These are phyloP conservation scores for Colletotrichum paranaense DNA, from an alignment of 2,329 filamentous ascomycete species.

Conservation along the genomic window DNA sequence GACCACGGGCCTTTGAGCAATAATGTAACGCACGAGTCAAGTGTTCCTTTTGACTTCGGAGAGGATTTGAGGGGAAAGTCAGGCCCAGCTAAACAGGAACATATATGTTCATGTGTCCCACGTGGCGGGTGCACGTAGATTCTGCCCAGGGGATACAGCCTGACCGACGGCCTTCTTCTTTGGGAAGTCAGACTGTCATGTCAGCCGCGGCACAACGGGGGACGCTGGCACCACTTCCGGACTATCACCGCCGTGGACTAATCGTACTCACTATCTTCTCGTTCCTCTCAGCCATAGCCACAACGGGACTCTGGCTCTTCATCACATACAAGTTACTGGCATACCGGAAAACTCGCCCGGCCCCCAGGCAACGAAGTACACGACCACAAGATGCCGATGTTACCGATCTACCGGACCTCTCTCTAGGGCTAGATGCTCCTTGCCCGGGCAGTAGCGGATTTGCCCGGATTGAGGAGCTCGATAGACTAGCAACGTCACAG, in stretches of 20 bases:
- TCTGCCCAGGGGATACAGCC: background rate
- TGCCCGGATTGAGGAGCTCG: slow-evolving; percentile 12
- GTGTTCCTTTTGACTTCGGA: background rate
- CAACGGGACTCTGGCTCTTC: slow-evolving; percentile 16
- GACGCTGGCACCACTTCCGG: slow-evolving; percentile 19
- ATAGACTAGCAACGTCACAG: slow-evolving; percentile 8
- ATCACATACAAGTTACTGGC: slow-evolving; percentile 26
- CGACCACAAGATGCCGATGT: background rate
- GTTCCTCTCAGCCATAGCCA: slow-evolving; percentile 14
- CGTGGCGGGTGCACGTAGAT: background rate
- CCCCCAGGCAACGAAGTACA: background rate
- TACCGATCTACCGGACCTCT: slow-evolving; percentile 11
- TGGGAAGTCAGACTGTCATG: background rate
- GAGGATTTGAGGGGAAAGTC: background rate
- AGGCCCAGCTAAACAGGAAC: background rate
- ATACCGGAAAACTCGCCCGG: background rate
- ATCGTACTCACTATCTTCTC: slow-evolving; percentile 13
- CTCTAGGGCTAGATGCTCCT: slow-evolving; percentile 10
- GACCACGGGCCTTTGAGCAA: background rate
- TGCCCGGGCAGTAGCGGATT: background rate
- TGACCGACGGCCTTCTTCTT: no score
- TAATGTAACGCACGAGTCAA: slow-evolving; percentile 4
- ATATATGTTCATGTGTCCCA: background rate
- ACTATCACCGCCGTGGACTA: slow-evolving; percentile 16
- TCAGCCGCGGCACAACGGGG: slow-evolving; percentile 17